phyloP scores from a whole-genome alignment of 495 filamentous ascomycete species.

The Geopyxis carbonaria region DNA sequence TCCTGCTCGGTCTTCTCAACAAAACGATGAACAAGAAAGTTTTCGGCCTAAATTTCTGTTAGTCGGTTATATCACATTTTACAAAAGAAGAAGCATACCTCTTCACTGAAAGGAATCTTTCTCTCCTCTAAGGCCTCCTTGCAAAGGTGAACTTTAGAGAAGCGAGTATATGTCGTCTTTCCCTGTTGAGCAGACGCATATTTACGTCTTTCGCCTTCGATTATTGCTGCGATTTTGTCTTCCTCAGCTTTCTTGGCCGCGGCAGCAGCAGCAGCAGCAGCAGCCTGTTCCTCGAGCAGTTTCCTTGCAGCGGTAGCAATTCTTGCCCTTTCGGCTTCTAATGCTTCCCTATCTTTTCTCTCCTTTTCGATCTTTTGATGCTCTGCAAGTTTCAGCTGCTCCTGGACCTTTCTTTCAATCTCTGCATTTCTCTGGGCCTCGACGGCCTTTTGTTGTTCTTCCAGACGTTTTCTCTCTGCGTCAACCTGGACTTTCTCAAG shows the following conservation, averaged over 20 bases:
- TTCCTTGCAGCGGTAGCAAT: neutral
- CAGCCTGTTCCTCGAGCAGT: neutral
- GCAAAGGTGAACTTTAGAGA: constrained; percentile 23
- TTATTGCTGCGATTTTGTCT: neutral
- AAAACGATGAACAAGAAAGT: constrained; percentile 25
- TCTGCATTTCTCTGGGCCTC: constrained; percentile 16
- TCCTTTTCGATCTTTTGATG: constrained; percentile 4
- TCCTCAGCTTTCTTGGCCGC: neutral
- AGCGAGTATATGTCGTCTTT: constrained; percentile 21
- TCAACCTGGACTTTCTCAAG: constrained; percentile 16
- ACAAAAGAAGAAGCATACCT: constrained; percentile 13
- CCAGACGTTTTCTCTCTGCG: constrained; percentile 10
- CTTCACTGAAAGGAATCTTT: constrained; percentile 20
- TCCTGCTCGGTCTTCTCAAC: constrained; percentile 24
- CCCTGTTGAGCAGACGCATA: constrained; percentile 7
- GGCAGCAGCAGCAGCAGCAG: neutral
- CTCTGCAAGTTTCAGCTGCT: constrained; percentile 8
- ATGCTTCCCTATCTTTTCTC: neutral
- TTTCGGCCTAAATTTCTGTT: constrained; percentile 15
- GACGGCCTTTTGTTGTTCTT: constrained; percentile 8
- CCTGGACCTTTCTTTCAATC: constrained; percentile 17
- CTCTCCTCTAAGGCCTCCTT: constrained; percentile 25
- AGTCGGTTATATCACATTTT: neutral
- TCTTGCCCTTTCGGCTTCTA: constrained; percentile 1
- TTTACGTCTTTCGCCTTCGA: constrained; percentile 7